Evolutionary conservation across 176 grass and related monocot genomes (phyloP).

Genomic region (Lolium perenne): DNA sequence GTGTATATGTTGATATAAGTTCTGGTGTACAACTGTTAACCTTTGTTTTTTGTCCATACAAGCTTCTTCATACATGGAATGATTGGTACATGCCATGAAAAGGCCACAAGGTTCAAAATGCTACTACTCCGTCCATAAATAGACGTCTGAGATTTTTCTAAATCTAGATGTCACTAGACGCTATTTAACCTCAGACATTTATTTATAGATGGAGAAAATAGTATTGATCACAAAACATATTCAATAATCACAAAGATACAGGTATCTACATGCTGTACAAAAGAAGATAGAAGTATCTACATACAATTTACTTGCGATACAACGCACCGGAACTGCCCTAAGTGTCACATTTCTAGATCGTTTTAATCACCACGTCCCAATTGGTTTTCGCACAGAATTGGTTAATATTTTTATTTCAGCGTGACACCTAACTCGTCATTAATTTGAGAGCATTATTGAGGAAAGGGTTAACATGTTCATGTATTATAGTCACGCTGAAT

Average conservation of each 20-base stretch:
- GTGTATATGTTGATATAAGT: not conserved
- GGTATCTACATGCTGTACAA: not conserved
- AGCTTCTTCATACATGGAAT: not conserved
- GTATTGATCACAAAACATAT: not conserved
- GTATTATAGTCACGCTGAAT: not conserved
- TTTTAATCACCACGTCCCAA: slow-evolving; percentile 1
- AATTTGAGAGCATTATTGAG: too few relatives aligned
- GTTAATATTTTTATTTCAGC: too few relatives aligned
- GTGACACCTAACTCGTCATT: too few relatives aligned
- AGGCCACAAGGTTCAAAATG: not conserved
- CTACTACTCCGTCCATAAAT: too few relatives aligned
- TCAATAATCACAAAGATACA: not conserved
- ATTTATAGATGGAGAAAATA: too few relatives aligned
- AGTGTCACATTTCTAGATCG: not conserved
- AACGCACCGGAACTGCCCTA: not conserved
- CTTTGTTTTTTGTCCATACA: not conserved
- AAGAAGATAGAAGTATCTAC: not conserved
- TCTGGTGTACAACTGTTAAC: not conserved
- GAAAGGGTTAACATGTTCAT: too few relatives aligned
- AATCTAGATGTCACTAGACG: too few relatives aligned
- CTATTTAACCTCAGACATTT: too few relatives aligned
- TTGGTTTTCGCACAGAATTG: slow-evolving; percentile 3
- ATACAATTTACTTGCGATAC: not conserved
- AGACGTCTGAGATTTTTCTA: too few relatives aligned
- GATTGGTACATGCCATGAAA: not conserved